phyloP scores from a whole-genome alignment of 371 early-diverging fungal species.

The Mucor velutinosus region DNA sequence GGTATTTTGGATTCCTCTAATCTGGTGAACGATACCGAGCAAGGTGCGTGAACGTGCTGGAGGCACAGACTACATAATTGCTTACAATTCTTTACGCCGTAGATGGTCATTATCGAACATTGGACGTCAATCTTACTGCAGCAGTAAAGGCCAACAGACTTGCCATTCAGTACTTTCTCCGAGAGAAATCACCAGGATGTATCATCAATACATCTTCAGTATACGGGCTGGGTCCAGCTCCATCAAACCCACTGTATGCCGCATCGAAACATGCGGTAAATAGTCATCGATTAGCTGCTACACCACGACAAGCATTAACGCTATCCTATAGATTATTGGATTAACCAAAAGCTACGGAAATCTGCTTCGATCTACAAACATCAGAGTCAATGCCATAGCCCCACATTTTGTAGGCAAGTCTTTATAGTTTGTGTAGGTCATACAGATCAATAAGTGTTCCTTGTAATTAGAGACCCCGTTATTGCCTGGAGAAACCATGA shows the following conservation, averaged over 20 bases:
- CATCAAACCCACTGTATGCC: conserved; percentile 72
- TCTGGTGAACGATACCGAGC: conserved; percentile 41
- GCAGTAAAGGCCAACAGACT: conserved; percentile 70
- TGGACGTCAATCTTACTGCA: conserved; percentile 69
- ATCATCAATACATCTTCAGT: conserved; percentile 81
- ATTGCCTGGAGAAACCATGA: conserved; percentile 15
- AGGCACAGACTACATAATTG: background rate
- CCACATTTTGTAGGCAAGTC: conserved; percentile 68
- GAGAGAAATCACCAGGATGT: conserved; percentile 57
- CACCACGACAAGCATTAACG: background rate
- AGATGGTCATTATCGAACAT: conserved; percentile 51
- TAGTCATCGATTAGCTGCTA: background rate
- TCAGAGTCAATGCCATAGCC: conserved; percentile 78
- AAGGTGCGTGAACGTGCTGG: conserved; percentile 10
- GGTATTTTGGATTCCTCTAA: conserved; percentile 56
- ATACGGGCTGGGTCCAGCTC: conserved; percentile 73
- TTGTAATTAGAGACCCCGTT: conserved; percentile 34
- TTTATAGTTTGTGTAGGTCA: background rate
- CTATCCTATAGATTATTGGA: conserved; percentile 49
- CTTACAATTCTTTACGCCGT: background rate
- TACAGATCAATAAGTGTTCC: background rate
- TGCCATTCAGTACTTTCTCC: conserved; percentile 65
- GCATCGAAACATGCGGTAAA: conserved; percentile 79
- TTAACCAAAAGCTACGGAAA: conserved; percentile 61
- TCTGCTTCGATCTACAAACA: conserved; percentile 44